Base-by-base conservation (phyloP, 768 basidiomycete species). In the Butyriboletus loyo region DNA sequence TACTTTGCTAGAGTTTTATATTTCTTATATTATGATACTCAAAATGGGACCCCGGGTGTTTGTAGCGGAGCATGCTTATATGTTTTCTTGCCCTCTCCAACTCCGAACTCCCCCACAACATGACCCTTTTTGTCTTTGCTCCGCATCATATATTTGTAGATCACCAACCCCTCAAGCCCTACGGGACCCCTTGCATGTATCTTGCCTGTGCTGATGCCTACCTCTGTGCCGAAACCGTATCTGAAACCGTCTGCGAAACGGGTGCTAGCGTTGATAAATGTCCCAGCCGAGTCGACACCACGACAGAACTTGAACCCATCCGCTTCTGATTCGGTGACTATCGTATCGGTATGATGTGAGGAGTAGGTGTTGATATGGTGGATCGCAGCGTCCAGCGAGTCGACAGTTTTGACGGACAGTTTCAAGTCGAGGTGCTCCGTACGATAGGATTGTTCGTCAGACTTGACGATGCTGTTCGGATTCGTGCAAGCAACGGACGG, bases 111-210 rank as follows among this genome's bases (percentile, higher is more conserved):
- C 6, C 83, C 82, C 8, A 87, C 92, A n/a, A 89, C 72, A 63
- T 97, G 94, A 10, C 95, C 97, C 45, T 71, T 75, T 40, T 75
- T 76, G 43, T 74, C 85, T 60, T 75, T 83, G 70, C 93, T 94
- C 71, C 81, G 76, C 73, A 98, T 72, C 76, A 93, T 84, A 70
- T 98, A 99, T 74, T 98, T 98, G 78, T 99, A 98, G 52, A 86
- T 97, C 36, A 94, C 89, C 57, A 97, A 75, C 2, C 93, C 93
- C 58, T 98, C 92, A 47, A 98, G 76, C 0, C 96, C 96, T 1
- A 98, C 96, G 0, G 97, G 97, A 4, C 97, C 97, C 37, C 96
- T 79, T 15, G 97, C 95, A 65, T 99, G 97, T 50, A 97, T 96
- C 65, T 90, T 85, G 1, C 96, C 95, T 0, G 97, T 99, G 67